A percentile compares a stretch with the other conserved stretches of the same genome.
phyloP scores from a whole-genome alignment of 257 asterid species.

The Fraxinus anomala region DNA sequence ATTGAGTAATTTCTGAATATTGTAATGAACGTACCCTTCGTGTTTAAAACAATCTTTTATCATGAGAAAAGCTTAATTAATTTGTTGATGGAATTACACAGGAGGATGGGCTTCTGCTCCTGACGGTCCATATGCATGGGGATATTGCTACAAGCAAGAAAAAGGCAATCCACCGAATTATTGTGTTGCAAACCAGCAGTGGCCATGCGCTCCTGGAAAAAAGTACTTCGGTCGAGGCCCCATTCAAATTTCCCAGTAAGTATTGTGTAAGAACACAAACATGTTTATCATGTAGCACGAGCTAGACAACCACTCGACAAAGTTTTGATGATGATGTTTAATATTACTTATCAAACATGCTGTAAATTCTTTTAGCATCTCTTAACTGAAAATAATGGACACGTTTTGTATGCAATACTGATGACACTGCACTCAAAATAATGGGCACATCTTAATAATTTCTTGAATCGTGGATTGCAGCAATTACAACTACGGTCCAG shows the following conservation, averaged over 20 bases:
- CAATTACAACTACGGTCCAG: constrained; percentile 37
- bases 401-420: not conserved
- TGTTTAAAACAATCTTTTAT: no score
- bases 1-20: no score
- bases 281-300: not conserved
- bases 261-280: not conserved
- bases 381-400: not conserved
- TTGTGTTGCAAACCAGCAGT: constrained; percentile 18
- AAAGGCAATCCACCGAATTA: constrained; percentile 24
- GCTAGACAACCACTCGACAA: no score
- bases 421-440: no score
- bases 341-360: not conserved
- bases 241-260: constrained; percentile 35
- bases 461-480: constrained; percentile 1
- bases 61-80: not conserved
- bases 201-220: constrained; percentile 33
- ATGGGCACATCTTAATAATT: not conserved
- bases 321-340: not conserved
- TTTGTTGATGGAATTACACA: not conserved
- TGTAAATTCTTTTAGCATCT: not conserved
- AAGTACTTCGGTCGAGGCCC: constrained; percentile 34
- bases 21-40: no score
- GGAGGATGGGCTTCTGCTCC: constrained; percentile 44
- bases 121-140: constrained; percentile 46
- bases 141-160: constrained; percentile 39